These are phyloP conservation scores for Coleophoma crateriformis DNA, from an alignment of 2,329 filamentous ascomycete species.

Conservation along the genomic window DNA sequence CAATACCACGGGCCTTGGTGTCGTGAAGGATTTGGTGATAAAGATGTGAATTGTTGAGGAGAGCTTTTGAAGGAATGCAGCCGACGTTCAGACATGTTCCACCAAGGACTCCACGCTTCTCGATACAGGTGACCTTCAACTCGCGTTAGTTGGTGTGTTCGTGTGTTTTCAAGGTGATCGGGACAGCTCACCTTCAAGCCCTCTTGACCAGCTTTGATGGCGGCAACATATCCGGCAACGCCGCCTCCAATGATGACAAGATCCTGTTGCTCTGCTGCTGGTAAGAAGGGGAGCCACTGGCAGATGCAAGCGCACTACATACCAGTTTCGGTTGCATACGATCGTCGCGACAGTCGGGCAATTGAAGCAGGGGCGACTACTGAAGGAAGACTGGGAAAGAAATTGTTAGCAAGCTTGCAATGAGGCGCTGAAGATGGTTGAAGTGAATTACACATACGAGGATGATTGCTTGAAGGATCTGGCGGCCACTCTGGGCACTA, in stretches of 20 bases:
- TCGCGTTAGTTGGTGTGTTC: slow-evolving; percentile 9
- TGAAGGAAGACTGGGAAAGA: slow-evolving; percentile 40
- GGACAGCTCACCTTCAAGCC: slow-evolving; percentile 72
- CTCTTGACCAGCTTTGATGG: slow-evolving; percentile 97
- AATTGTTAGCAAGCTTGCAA: slow-evolving; percentile 11
- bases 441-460: slow-evolving; percentile 35
- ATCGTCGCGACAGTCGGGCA: slow-evolving; percentile 52
- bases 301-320: slow-evolving; percentile 30
- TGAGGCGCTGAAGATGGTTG: slow-evolving; percentile 8
- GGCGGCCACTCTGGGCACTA: slow-evolving; percentile 52
- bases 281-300: slow-evolving; percentile 45
- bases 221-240: slow-evolving; percentile 96
- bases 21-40: slow-evolving; percentile 98
- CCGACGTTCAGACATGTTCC: slow-evolving; percentile 98
- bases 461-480: slow-evolving; percentile 49
- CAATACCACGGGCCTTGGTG: slow-evolving; percentile 94
- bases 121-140: slow-evolving; percentile 83
- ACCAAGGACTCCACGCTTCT: slow-evolving; percentile 92
- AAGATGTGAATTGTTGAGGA: slow-evolving; percentile 98
- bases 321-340: slow-evolving; percentile 46
- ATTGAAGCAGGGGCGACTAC: slow-evolving; percentile 38
- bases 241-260: slow-evolving; percentile 96
- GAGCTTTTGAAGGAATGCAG: slow-evolving; percentile 98
- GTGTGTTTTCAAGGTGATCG: slow-evolving; percentile 2
- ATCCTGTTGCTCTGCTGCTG: slow-evolving; percentile 82